These are phyloP conservation scores for Marchantia polymorpha DNA, from an alignment of 225 moss, liverwort and hornwort species.

Conservation along the genomic window DNA sequence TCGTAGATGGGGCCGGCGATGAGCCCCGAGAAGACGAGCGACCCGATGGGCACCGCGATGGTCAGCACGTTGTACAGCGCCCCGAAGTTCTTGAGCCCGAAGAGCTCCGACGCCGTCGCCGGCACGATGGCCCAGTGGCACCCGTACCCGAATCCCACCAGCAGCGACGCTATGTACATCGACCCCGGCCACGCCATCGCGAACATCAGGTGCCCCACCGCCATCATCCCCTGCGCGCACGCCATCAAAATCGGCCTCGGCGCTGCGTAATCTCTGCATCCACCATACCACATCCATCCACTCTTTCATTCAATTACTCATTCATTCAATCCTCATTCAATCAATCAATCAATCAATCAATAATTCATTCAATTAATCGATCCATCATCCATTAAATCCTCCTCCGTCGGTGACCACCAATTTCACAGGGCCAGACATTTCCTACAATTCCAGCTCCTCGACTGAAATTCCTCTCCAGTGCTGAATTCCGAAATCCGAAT, in stretches of 20 bases:
- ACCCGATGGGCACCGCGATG: slow-evolving; percentile 37
- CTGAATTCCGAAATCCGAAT: too few species aligned
- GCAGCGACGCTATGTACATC: slow-evolving; percentile 53
- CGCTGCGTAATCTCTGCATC: slow-evolving; percentile 52
- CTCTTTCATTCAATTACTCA: background rate
- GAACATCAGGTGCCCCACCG: slow-evolving; percentile 63
- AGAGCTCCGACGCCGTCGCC: slow-evolving; percentile 49
- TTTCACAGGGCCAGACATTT: background rate
- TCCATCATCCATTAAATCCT: background rate
- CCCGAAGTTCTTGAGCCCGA: slow-evolving; percentile 47
- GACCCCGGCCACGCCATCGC: slow-evolving; percentile 64
- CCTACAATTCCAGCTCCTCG: too few species aligned
- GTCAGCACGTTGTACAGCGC: slow-evolving; percentile 50
- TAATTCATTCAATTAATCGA: too few species aligned
- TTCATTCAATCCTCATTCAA: background rate
- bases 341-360: background rate
- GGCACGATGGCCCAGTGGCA: slow-evolving; percentile 48
- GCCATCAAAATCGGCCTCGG: slow-evolving; percentile 78
- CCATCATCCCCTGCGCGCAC: slow-evolving; percentile 67
- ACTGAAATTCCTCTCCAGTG: too few species aligned
- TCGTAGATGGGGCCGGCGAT: slow-evolving; percentile 52
- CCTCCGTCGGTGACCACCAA: background rate
- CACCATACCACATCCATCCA: background rate
- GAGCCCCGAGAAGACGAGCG: slow-evolving; percentile 42
- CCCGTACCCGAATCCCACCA: slow-evolving; percentile 53